These are phyloP conservation scores for Ramaria sp. DNA, from an alignment of 768 basidiomycete genomes.

Conservation along the genomic window DNA sequence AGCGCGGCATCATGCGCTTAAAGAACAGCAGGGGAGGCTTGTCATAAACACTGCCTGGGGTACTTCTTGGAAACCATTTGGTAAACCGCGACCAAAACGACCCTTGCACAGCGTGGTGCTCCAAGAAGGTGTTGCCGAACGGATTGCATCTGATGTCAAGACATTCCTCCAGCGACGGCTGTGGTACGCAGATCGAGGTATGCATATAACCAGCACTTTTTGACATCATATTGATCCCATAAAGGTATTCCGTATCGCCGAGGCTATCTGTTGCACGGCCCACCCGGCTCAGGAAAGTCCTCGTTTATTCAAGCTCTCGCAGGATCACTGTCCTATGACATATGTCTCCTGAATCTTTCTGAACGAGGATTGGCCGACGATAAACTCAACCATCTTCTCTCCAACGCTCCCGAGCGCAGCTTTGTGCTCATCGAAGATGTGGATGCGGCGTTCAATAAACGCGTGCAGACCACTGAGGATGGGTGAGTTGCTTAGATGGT, in stretches of 20 bases:
- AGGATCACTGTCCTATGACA: slow-evolving; percentile 86
- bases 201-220: slow-evolving; percentile 15
- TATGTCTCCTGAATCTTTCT: slow-evolving; percentile 90
- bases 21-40: slow-evolving; percentile 83
- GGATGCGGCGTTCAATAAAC: slow-evolving; percentile 92
- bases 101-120: slow-evolving; percentile 86
- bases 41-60: slow-evolving; percentile 97
- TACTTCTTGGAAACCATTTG: slow-evolving; percentile 92
- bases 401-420: slow-evolving; percentile 86
- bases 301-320: slow-evolving; percentile 98
- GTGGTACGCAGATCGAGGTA: slow-evolving; percentile 97
- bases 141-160: slow-evolving; percentile 69
- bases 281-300: slow-evolving; percentile 96
- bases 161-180: slow-evolving; percentile 73
- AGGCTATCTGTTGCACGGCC: slow-evolving; percentile 91
- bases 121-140: slow-evolving; percentile 70
- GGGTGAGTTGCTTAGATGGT: slow-evolving; percentile 45
- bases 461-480: slow-evolving; percentile 83
- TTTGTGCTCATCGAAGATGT: slow-evolving; percentile 96
- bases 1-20: slow-evolving; percentile 82
- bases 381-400: slow-evolving; percentile 86
- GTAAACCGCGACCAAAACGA: slow-evolving; percentile 79
- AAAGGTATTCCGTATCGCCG: slow-evolving; percentile 93
- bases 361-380: slow-evolving; percentile 95
- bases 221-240: not conserved